Evolutionary conservation across 139 green algal species (phyloP), one percentile per base, ranked within the genome.

Genomic region (Eudorina sp.): DNA sequence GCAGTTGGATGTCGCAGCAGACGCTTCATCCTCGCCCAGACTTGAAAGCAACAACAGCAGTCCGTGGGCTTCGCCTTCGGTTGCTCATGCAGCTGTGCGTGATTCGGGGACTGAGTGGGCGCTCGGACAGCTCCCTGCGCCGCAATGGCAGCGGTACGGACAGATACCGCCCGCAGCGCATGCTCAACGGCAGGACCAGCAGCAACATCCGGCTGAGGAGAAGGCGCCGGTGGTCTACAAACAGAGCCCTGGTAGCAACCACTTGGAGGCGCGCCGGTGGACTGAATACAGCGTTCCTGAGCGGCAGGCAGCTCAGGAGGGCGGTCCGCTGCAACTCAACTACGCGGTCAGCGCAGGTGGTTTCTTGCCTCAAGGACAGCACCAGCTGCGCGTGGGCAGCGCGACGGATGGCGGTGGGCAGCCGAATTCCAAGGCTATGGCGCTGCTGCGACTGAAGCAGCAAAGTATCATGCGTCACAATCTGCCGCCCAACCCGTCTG

Each of bases 361-460:
- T 14, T 81, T 29, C 34, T 34, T 34, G 40, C 9, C 70, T 6
- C 70, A 53, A 46, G 51, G 34, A 31, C 75, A n/a, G 48, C 31
- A 66, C 38, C 48, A 83, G 75, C 31, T 53, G 75, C 31, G 51
- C 18, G 16, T 70, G 31, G 31, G 23, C 14, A 48, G 31, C 14
- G 78, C 55, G 21, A 48, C 60, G 6, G 60, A 69, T 25, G 45
- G 4, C 4, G 66, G 19, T 21, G 66, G 82, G 43, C 19, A 60
- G 46, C 41, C 46, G 2, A 66, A 21, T 68, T 83, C 62, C 41
- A 84, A 84, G n/a, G 40, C 68, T 0, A 45, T 51, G 34, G 86
- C 86, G 36, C 77, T 90, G 41, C 27, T 90, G 64, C 77, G 78
- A n/a, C 77, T 90, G n/a, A 90, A 90, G 86, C 77, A 40, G 48